Evolutionary conservation across 1,139 yeast species (phyloP), one percentile per base, ranked within the genome.

Genomic region (Taiozyma onychis): DNA sequence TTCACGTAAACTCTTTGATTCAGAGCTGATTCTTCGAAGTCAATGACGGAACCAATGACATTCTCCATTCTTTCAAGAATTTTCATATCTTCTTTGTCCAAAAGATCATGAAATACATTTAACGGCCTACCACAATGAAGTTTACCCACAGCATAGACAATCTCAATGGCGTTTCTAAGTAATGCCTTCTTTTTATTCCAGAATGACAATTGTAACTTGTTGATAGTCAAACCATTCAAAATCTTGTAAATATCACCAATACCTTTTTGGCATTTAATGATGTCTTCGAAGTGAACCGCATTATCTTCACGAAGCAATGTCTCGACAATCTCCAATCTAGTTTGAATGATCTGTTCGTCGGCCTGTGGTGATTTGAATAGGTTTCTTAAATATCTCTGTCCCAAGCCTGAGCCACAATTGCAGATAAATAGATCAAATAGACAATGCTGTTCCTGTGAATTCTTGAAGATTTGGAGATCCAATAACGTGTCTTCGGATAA

Each of bases 1-100:
- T 55, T 56, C 6, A 75, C 65, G 4, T 61, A 60, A 1, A 71
- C 55, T 18, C 62, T 59, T 7, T 67, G 64, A n/a, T 61, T 59
- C n/a, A 66, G 67, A 3, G 57, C 54, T 1, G 76, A 68, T 4
- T 59, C 50, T 10, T 66, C 72, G 48, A 72, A 62, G 51, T 75
- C 76, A 35, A 75, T 65, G 2, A 64, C 59, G 4, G 18, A 21
- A 1, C 39, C 41, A 26, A 57, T 43, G 11, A 30, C 32, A 6
- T 30, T 27, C 4, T 44, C 55, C 43, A 65, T 39, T 37, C 45
- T 41, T 16, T 43, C 44, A 9, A 56, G 24, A 5, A 26, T 16
- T 5, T 26, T 6, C 3, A 44, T 8, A 26, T 51, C 51, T 4
- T 37, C 41, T 37, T 16, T 9, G 24, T 37, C 41, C 22, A 37